A percentile compares a stretch with the other conserved stretches of the same genome.
Conservation (phyloP, 2,329 filamentous ascomycete species). For the Xylariomycetidae sp. region DNA sequence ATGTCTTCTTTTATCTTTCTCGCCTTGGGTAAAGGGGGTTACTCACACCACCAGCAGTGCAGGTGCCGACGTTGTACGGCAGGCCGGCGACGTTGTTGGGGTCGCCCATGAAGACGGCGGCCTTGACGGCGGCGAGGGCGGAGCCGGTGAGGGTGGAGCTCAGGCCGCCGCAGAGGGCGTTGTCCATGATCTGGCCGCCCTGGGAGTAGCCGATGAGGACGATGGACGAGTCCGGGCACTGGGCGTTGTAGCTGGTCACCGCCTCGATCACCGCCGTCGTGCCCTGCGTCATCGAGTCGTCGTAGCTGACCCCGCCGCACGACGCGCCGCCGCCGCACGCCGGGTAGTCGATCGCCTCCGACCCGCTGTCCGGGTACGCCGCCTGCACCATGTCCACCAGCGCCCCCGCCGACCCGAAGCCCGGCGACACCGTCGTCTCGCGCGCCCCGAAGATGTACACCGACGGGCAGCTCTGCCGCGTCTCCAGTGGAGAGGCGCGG, state of each 20-base stretch:
- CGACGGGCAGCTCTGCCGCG: conserved; percentile 10
- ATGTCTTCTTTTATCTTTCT: background rate
- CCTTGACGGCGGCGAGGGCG: conserved; percentile 50
- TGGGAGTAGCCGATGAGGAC: conserved; percentile 60
- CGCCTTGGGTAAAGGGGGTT: background rate
- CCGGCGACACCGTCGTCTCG: conserved; percentile 10
- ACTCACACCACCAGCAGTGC: conserved; percentile 52
- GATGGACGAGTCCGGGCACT: conserved; percentile 51
- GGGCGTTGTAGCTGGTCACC: conserved; percentile 47
- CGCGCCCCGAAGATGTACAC: conserved; percentile 15
- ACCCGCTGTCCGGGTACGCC: background rate
- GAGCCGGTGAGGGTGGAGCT: conserved; percentile 37
- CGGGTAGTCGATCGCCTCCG: conserved; percentile 44
- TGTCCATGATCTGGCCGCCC: conserved; percentile 58
- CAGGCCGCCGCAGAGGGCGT: conserved; percentile 53
- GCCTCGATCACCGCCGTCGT: conserved; percentile 48
- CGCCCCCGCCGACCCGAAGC: conserved; percentile 10
- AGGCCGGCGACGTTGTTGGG: conserved; percentile 49
- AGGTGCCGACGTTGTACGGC: conserved; percentile 57
- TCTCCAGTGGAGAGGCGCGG: conserved; percentile 6
- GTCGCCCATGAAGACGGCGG: conserved; percentile 57
- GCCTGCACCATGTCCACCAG: conserved; percentile 6
- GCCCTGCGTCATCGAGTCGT: conserved; percentile 47
- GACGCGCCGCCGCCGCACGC: conserved; percentile 52
- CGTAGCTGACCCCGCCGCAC: conserved; percentile 51